Evolutionary conservation across 2,329 filamentous ascomycete species (phyloP).

Genomic region (Ilyonectria robusta): DNA sequence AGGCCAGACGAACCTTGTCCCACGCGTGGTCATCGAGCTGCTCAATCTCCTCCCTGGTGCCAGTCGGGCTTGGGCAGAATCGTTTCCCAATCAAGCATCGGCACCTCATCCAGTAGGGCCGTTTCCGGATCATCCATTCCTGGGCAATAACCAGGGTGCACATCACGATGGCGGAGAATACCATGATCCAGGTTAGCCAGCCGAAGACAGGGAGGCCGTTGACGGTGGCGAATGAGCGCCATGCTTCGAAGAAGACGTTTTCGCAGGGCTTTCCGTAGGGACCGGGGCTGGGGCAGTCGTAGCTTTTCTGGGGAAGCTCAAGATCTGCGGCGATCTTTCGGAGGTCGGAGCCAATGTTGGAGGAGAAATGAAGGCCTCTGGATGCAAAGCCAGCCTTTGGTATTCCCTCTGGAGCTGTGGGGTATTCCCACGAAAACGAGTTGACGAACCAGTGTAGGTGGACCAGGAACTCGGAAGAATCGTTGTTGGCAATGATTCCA

Average conservation of each 20-base stretch:
- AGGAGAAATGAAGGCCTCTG: constrained; percentile 32
- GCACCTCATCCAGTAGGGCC: constrained; percentile 46
- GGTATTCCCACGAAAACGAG: constrained; percentile 47
- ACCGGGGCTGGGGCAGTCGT: constrained; percentile 39
- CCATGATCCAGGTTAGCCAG: constrained; percentile 37
- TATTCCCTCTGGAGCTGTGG: constrained; percentile 40
- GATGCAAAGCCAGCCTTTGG: constrained; percentile 43
- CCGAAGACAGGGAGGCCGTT: constrained; percentile 33
- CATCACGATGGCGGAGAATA: constrained; percentile 35
- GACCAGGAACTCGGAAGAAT: constrained; percentile 44
- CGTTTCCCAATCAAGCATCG: constrained; percentile 46
- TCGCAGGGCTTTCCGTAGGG: constrained; percentile 36
- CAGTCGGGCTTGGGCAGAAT: constrained; percentile 43
- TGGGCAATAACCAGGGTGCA: constrained; percentile 31
- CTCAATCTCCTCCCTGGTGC: constrained; percentile 47
- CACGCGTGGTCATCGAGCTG: constrained; percentile 44
- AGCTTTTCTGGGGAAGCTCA: constrained; percentile 40
- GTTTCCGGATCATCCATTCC: constrained; percentile 47
- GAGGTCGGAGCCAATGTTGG: constrained; percentile 39
- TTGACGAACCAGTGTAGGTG: constrained; percentile 45
- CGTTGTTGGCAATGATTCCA: constrained; percentile 46
- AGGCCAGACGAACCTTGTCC: constrained; percentile 45
- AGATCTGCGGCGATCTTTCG: constrained; percentile 41
- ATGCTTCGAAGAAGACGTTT: constrained; percentile 48
- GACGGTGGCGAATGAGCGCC: constrained; percentile 37